Evolutionary conservation across 176 grass and related monocot species (phyloP), one percentile per base, ranked within the genome.

Genomic region (Avena sativa): DNA sequence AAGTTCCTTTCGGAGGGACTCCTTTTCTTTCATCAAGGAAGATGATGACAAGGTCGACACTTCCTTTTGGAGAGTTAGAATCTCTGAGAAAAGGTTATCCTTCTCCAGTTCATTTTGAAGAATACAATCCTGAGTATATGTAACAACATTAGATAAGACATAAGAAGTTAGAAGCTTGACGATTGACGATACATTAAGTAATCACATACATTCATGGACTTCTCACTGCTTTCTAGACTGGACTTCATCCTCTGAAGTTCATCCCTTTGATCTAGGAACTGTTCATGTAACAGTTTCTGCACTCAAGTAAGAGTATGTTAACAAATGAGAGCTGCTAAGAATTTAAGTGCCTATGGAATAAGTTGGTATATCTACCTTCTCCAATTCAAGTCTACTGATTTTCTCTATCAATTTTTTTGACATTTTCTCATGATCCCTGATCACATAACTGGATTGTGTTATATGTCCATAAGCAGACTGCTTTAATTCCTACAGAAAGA

Each of bases 1-100:
- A 84, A 98, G 92, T 75, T 98, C 93, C 74, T 95, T 98, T 89
- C 92, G 81, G 20, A 98, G 78, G 81, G 88, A 94, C 70, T 98
- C 96, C 46, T 92, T 98, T 91, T 98, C 96, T 75, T 88, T 95
- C 74, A 81, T 87, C 67, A 95, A 85, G 49, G 89, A 92, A 81
- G 93, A 93, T 36, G 96, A 92, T 89, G 93, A 95, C 81, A 91
- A 89, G 44, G 61, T 61, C 15, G 28, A 78, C 17, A 92, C 87
- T 89, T 98, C 93, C 81, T 95, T 98, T 76, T 88, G 86, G 73
- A 98, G 88, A 30, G 23, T 86, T 40, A 98, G 71, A 50, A 95
- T 32, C 63, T 92, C 86, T 44, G 79, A 78, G 16, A 90, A 72
- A 86, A 98, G 86, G 23, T 47, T 70, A 52, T 98, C 93, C 68